Base-by-base conservation (phyloP, 176 grass and related monocot species). In the Canna indica region DNA sequence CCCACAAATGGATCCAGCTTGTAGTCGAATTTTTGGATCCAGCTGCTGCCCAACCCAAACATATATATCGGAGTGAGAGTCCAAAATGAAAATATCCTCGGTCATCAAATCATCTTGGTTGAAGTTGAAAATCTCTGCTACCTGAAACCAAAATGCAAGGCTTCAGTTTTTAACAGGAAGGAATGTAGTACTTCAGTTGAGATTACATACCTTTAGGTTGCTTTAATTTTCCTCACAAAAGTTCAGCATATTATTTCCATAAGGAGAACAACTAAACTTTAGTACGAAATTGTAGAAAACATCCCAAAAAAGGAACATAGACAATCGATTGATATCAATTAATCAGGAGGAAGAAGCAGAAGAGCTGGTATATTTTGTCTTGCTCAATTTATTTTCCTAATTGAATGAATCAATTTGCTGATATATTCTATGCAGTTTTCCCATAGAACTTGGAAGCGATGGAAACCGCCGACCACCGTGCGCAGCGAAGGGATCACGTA, bases 81-180 rank as follows among this genome's bases (percentile, higher is more conserved):
- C 89, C 78, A 99, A 78, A 85, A 93, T 76, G 87, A 88, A 99
- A 77, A 90, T 44, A 73, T 99, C 94, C 77, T 99, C 94, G 4
- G 94, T 90, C 94, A 93, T 99, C 79, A 99, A 48, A 85, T 99
- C 94, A 77, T 99, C 94, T 93, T 99, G 94, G 30, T 80, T 76
- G 34, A 93, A 99, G 70, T 93, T 99, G 79, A 93, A 99, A 78
- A 99, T 85, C 86, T 99, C 94, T 69, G 69, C 85, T n/a, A 99
- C 86, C 94, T 99, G 80, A 64, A 88, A 70, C 79, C 42, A 48
- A 10, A 47, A 70, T 52, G 44, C 68, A 48, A n/a, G n/a, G n/a
- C n/a, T n/a, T n/a, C n/a, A n/a, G n/a, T n/a, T n/a, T n/a, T n/a
- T n/a, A n/a, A 12, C 75, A 32, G 29, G 75, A 73, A 67, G 66